Base-by-base conservation (phyloP, 1,284 basidiomycete species). In the Trichosporon ovoides region DNA sequence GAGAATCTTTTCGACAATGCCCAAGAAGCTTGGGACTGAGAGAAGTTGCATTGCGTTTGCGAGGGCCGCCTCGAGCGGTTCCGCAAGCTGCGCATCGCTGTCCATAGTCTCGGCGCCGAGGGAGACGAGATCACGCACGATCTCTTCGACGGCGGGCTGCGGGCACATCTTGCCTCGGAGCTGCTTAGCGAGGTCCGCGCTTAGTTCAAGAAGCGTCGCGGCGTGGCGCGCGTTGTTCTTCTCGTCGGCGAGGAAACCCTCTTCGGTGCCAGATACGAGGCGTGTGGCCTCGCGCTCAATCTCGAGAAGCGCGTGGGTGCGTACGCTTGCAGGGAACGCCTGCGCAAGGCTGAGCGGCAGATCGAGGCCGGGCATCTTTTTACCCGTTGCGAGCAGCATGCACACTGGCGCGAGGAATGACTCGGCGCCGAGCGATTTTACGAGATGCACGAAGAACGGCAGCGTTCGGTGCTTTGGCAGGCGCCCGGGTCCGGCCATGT, bases 361-460 rank as follows among this genome's bases (percentile, higher is more conserved):
- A 72, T 91, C 88, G 53, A 64, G 22, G 22, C 53, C 34, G 54
- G 61, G 56, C 61, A 54, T 20, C 69, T 70, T 40, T 87, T 86
- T 68, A 85, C 87, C 6, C 85, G 83, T 89, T 1, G 93, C 82
- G 12, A 98, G 81, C 1, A 98, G 83, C 85, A 97, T 89, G 63
- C 83, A 85, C 9, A 96, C 77, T 0, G 92, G 88, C 0, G 89
- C 83, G 38, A 96, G 80, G 80, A 94, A 98, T 52, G 92, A 86
- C 11, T 82, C 79, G 2, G 87, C 79, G 10, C 91, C 92, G 12
- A 98, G 82, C 2, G 89, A 87, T 59, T 91, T 86, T 35, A 91
- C 83, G n/a, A 99, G 83, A 70, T 95, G 90, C 3, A 85, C 82
- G 78, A 96, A 98, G 79, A 99, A 94, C 58, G 76, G 75, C 19